phyloP scores from a whole-genome alignment of 768 basidiomycete genomes.

The Auricularia cornea region DNA sequence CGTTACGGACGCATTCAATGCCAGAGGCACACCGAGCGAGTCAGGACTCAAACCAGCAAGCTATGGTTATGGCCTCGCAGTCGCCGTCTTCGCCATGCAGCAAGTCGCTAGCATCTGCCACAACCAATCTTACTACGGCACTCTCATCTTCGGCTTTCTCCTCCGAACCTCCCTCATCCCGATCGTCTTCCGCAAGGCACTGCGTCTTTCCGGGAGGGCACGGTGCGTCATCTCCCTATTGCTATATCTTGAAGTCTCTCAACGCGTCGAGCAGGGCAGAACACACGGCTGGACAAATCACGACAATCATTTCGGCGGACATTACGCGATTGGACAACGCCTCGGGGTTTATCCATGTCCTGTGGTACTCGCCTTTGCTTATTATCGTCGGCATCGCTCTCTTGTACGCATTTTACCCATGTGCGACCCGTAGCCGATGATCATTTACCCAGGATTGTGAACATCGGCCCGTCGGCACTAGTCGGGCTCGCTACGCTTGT shows the following conservation, averaged over 20 bases:
- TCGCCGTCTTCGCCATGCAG: not conserved
- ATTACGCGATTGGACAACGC: not conserved
- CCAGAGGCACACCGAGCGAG: not conserved
- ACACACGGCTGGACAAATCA: conserved; percentile 58
- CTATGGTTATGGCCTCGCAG: not conserved
- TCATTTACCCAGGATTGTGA: not conserved
- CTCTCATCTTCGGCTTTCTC: not conserved
- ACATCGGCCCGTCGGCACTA: not conserved
- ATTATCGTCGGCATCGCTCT: not conserved
- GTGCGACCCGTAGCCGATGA: not conserved
- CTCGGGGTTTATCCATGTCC: not conserved
- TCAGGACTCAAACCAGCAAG: not conserved
- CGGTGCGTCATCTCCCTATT: conserved; percentile 25
- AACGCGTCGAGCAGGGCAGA: conserved; percentile 19
- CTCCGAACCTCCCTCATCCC: conserved; percentile 21
- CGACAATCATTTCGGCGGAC: conserved; percentile 54
- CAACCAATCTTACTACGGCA: not conserved
- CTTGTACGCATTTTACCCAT: not conserved
- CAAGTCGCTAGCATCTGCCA: not conserved
- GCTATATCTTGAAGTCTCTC: not conserved
- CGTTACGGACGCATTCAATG: not conserved
- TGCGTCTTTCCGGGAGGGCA: conserved; percentile 55
- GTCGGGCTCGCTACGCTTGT: not conserved
- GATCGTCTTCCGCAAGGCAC: conserved; percentile 54
- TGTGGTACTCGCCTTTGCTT: not conserved